Evolutionary conservation across 1,284 basidiomycete genomes (phyloP), one percentile per base, ranked within the genome.

Genomic region (Trichosporon faecale): DNA sequence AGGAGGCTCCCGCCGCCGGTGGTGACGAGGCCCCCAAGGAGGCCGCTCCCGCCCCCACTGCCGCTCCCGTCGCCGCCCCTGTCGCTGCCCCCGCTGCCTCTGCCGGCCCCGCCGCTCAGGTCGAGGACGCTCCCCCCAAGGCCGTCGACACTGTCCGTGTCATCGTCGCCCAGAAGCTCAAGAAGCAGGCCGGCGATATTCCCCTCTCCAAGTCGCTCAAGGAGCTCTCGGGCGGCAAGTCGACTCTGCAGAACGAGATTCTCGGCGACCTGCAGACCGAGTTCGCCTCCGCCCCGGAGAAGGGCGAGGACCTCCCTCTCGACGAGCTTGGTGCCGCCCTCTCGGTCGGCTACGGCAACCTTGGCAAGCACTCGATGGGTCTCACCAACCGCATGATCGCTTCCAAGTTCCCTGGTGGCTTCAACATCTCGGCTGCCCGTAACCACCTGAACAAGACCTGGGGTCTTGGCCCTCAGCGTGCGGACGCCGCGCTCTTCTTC

Each of bases 321-420:
- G 94, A 97, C 78, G 96, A 99, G 82, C 90, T 99, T 27, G 97
- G 95, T 46, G 88, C 94, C 49, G 90, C 93, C 8, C 86, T 99
- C 49, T 87, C 88, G 31, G 87, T 89, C 66, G 94, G 94, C 29
- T 94, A 94, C 86, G 85, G 88, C 65, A 82, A 87, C n/a, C 89
- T 97, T 35, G 96, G 96, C 79, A 99, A 99, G 85, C 94, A 98
- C 85, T 93, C 93, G n/a, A 91, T 89, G 70, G 91, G 94, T 35
- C 88, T 99, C 64, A 87, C 98, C 68, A 95, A 95, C 67, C 92
- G 97, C 72, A 88, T 98, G 80, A 88, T 98, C 68, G 93, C 94
- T 70, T 90, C 91, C 71, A 99, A 99, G 86, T 95, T 99, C 91
- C 97, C 97, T 49, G 97, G 97, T 85, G 96, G 96, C 33, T 99